Conservation (phyloP, 192 early-diverging fungal genomes). For the Coemansia sp. region DNA sequence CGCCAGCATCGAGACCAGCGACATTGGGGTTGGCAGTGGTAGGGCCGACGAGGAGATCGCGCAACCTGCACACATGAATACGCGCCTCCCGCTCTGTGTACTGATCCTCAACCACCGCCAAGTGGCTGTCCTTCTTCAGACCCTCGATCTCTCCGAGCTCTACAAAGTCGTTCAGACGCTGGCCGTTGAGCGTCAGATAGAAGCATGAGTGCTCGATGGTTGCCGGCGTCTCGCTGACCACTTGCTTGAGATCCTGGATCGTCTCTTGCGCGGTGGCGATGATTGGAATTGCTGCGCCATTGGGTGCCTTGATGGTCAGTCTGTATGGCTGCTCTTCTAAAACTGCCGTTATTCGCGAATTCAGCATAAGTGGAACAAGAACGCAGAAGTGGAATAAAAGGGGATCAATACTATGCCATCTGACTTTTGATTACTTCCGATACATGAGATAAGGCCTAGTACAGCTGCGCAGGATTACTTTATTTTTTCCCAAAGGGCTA, state of each 20-base stretch:
- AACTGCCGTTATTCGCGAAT: neutral
- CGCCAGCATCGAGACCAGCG: conserved; percentile 71
- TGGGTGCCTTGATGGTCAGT: conserved; percentile 48
- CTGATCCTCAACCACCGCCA: conserved; percentile 71
- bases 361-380: neutral
- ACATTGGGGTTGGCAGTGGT: conserved; percentile 30
- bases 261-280: conserved; percentile 68
- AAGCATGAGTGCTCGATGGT: conserved; percentile 91
- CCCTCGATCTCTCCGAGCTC: conserved; percentile 69
- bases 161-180: conserved; percentile 72
- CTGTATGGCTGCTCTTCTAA: conserved; percentile 45
- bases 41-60: conserved; percentile 83
- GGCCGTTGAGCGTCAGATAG: conserved; percentile 73
- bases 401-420: neutral
- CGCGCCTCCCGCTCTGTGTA: conserved; percentile 94
- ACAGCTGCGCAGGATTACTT: neutral
- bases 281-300: conserved; percentile 37
- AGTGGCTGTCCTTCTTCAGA: conserved; percentile 65
- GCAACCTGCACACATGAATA: conserved; percentile 83
- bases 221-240: conserved; percentile 82
- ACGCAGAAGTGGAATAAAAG: neutral
- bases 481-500: neutral
- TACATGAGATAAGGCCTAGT: neutral
- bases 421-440: neutral
- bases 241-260: conserved; percentile 86